Conservation (phyloP, 306 rosid species). For the Ceratonia siliqua region DNA sequence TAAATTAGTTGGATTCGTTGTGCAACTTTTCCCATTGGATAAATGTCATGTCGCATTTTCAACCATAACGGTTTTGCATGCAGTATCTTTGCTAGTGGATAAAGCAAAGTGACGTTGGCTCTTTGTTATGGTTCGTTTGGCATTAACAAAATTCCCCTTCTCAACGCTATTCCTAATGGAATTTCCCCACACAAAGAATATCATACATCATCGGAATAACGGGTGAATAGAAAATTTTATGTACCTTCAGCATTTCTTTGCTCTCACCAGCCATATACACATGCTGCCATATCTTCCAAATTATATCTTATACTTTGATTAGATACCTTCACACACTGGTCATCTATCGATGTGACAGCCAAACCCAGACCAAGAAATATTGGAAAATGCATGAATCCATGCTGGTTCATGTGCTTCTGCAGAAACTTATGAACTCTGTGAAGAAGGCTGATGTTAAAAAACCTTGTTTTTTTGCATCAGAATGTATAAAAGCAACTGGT, state of each 20-base stretch:
- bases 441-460: too few relatives aligned
- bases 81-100: not conserved
- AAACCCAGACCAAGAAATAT: not conserved
- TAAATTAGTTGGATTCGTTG: not conserved
- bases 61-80: not conserved
- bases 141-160: conserved; percentile 21
- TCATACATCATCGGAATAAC: conserved; percentile 15
- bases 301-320: not conserved
- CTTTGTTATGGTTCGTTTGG: conserved; percentile 4
- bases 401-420: not conserved
- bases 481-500: conserved; percentile 1
- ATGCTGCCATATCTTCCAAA: not conserved
- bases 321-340: not conserved
- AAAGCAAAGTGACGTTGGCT: not conserved
- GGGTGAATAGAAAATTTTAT: not conserved
- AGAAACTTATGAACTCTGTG: too few relatives aligned
- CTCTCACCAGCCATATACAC: not conserved
- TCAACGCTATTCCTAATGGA: not conserved
- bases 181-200: conserved; percentile 7
- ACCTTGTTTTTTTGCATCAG: not conserved
- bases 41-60: conserved; percentile 12
- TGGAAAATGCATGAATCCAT: not conserved
- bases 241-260: not conserved
- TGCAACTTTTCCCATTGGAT: not conserved
- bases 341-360: not conserved